Evolutionary conservation across 768 basidiomycete species (phyloP).

Genomic region (Tricholoma sp.): DNA sequence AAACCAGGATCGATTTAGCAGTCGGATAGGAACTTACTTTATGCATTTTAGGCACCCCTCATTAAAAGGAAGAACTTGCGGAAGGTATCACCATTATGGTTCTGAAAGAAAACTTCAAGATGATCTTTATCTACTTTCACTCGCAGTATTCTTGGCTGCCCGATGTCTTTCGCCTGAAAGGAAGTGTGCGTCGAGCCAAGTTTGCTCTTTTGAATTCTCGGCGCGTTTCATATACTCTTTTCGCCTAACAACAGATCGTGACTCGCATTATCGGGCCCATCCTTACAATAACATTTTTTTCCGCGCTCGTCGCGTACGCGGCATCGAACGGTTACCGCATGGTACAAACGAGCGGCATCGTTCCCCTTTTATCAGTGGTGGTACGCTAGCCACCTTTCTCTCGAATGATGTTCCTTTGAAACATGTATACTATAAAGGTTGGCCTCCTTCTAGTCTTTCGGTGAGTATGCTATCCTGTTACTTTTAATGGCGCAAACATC

Average conservation of each 20-base stretch:
- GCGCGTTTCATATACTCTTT: constrained; percentile 6
- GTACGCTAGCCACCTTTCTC: constrained; percentile 39
- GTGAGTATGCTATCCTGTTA: constrained; percentile 25
- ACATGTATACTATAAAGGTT: constrained; percentile 42
- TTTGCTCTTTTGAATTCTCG: background rate
- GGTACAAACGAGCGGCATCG: constrained; percentile 73
- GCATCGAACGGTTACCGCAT: constrained; percentile 53
- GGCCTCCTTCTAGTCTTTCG: constrained; percentile 87
- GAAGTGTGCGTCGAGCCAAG: constrained; percentile 53
- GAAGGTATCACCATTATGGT: constrained; percentile 31
- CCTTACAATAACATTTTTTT: constrained; percentile 74
- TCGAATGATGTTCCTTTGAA: constrained; percentile 1
- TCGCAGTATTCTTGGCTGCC: constrained; percentile 83
- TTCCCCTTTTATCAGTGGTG: constrained; percentile 86
- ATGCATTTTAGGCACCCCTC: constrained; percentile 27
- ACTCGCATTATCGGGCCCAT: constrained; percentile 74
- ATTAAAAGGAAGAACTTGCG: constrained; percentile 50
- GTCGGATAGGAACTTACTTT: background rate
- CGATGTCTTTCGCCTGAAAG: constrained; percentile 79
- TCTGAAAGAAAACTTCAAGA: background rate
- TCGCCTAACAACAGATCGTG: constrained; percentile 48
- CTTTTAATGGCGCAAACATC: background rate
- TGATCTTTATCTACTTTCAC: constrained; percentile 1
- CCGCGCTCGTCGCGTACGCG: constrained; percentile 55
- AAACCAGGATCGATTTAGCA: background rate